Conservation (phyloP, 2,329 filamentous ascomycete genomes). For the Tolypocladium paradoxum region DNA sequence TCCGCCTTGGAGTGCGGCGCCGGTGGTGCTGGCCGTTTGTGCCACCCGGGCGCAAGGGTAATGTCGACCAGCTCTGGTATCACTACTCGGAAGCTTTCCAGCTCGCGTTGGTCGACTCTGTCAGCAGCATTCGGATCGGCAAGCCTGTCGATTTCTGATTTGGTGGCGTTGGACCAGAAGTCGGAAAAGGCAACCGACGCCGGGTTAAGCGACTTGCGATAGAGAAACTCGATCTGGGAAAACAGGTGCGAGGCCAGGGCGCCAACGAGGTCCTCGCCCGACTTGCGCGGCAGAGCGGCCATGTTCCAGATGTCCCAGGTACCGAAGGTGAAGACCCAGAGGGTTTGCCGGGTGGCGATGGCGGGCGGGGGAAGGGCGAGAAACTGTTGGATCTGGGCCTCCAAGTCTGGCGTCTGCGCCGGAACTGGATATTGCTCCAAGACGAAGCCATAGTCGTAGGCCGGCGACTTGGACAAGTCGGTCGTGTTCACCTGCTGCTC, state of each 20-base stretch:
- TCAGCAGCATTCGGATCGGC: conserved; percentile 12
- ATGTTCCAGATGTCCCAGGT: conserved; percentile 45
- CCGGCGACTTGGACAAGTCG: conserved; percentile 20
- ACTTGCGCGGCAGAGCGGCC: conserved; percentile 31
- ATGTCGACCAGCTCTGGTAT: conserved; percentile 43
- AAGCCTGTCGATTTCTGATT: conserved; percentile 14
- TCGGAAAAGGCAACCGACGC: conserved; percentile 35
- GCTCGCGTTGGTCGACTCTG: conserved; percentile 15
- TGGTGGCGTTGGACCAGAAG: conserved; percentile 21
- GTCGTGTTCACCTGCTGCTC: conserved; percentile 20
- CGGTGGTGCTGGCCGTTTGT: conserved; percentile 29
- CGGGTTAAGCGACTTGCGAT: conserved; percentile 29
- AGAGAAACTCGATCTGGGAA: conserved; percentile 34
- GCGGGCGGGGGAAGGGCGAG: conserved; percentile 25
- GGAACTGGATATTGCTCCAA: conserved; percentile 30
- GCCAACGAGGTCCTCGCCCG: conserved; percentile 26
- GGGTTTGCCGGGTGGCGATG: conserved; percentile 30
- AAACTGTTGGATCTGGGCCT: conserved; percentile 33
- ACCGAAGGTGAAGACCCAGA: conserved; percentile 44
- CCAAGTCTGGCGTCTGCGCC: conserved; percentile 27
- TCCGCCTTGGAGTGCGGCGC: conserved; percentile 36
- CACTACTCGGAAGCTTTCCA: conserved; percentile 37
- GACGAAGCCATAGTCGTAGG: conserved; percentile 33
- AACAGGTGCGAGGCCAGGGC: conserved; percentile 29
- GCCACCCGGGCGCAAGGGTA: conserved; percentile 43